phyloP scores from a whole-genome alignment of 2,329 filamentous ascomycete species.

The Neofusicoccum ribis region DNA sequence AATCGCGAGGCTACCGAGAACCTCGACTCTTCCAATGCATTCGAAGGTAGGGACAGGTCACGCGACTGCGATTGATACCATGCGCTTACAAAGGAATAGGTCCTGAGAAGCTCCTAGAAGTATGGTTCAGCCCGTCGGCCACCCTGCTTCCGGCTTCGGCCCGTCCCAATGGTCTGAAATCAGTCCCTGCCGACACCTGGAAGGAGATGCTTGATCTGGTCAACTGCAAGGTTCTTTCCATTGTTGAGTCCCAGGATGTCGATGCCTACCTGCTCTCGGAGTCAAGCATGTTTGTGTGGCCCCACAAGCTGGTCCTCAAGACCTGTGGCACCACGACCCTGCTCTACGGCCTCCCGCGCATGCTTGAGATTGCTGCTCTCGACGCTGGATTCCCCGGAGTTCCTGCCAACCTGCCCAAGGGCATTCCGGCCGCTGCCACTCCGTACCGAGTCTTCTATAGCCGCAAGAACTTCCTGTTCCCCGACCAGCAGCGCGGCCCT shows the following conservation, averaged over 20 bases:
- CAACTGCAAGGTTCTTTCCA: conserved; percentile 96
- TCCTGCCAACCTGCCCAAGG: conserved; percentile 64
- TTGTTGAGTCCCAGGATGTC: conserved; percentile 88
- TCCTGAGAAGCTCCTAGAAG: conserved; percentile 95
- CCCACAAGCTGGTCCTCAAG: conserved; percentile 99
- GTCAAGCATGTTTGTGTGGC: conserved; percentile 99
- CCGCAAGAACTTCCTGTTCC: conserved; percentile 96
- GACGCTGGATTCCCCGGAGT: conserved; percentile 87
- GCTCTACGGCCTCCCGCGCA: conserved; percentile 81
- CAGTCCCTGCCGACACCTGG: conserved; percentile 81
- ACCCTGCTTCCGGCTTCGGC: conserved; percentile 69
- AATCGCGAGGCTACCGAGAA: conserved; percentile 93
- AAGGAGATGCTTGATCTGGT: conserved; percentile 97
- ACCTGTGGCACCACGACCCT: conserved; percentile 97
- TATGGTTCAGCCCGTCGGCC: conserved; percentile 90
- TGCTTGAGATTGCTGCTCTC: conserved; percentile 86
- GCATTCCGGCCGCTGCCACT: conserved; percentile 74
- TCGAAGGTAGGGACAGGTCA: conserved; percentile 69
- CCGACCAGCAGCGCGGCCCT: conserved; percentile 88
- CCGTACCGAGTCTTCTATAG: conserved; percentile 98
- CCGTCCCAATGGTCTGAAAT: conserved; percentile 78
- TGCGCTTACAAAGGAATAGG: conserved; percentile 50
- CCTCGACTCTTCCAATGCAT: conserved; percentile 92
- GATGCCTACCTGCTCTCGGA: conserved; percentile 97
- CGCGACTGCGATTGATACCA: background rate